phyloP scores from a whole-genome alignment of 2,329 filamentous ascomycete genomes.

The Colletotrichum chlorophyti region DNA sequence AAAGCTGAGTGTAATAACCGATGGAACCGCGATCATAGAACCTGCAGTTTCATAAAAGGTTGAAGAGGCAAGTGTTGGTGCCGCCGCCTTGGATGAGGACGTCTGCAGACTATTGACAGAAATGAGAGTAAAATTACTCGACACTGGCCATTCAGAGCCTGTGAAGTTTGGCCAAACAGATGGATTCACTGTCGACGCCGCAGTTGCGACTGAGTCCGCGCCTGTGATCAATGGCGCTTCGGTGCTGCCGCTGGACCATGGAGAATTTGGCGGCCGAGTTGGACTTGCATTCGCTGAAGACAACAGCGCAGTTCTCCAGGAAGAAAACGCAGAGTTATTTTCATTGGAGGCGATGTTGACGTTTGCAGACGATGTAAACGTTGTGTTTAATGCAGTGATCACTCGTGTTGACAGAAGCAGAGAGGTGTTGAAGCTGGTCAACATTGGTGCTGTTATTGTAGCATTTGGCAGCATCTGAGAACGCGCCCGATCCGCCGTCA shows the following conservation, averaged over 20 bases:
- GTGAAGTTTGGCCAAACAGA: not conserved
- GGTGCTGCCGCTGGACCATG: not conserved
- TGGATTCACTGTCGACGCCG: not conserved
- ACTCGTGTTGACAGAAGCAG: not conserved
- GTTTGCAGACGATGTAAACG: not conserved
- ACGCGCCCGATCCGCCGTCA: not conserved
- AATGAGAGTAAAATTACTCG: not conserved
- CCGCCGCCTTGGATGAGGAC: not conserved
- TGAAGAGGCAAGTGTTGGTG: not conserved
- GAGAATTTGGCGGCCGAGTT: not conserved
- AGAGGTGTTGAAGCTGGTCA: not conserved
- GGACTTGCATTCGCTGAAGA: not conserved
- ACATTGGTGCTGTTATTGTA: not conserved
- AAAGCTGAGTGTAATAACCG: not conserved
- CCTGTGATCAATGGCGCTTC: not conserved
- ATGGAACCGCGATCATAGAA: not conserved
- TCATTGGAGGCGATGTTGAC: not conserved
- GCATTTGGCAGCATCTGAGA: not conserved
- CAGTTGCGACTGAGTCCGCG: not conserved
- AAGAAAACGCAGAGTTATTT: not conserved
- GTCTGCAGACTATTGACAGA: not conserved
- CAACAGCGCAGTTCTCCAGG: not conserved
- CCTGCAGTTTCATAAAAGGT: not conserved
- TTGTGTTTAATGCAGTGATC: not conserved
- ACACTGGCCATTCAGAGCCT: not conserved